Evolutionary conservation across 2,329 filamentous ascomycete species (phyloP).

Genomic region (Fusarium temperatum): DNA sequence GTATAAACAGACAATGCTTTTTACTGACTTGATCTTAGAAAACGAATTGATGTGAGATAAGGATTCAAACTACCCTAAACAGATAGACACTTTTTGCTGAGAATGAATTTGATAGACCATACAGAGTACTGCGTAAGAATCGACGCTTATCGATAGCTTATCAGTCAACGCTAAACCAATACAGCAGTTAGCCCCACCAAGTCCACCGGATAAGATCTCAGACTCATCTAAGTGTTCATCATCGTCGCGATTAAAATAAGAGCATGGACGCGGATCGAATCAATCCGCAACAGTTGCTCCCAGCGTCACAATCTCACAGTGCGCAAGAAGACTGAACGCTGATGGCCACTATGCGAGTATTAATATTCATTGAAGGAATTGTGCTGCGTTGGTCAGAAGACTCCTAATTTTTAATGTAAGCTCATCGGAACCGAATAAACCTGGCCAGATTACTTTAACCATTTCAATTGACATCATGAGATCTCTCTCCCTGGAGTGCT

Average conservation of each 20-base stretch:
- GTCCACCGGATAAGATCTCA: not conserved
- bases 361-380: too few relatives aligned
- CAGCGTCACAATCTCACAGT: not conserved
- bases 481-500: too few relatives aligned
- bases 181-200: not conserved
- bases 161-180: fast-evolving
- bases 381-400: too few relatives aligned
- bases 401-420: too few relatives aligned
- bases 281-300: not conserved
- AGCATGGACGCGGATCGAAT: not conserved
- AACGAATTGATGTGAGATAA: too few relatives aligned
- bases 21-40: fast-evolving
- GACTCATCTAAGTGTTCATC: not conserved
- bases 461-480: too few relatives aligned
- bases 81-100: fast-evolving
- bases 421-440: fast-evolving
- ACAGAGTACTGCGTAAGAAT: too few relatives aligned
- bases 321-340: not conserved
- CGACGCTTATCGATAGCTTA: not conserved
- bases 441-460: fast-evolving
- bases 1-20: fast-evolving
- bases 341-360: too few relatives aligned
- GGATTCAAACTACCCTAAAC: too few relatives aligned
- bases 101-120: too few relatives aligned
- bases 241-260: not conserved